A percentile compares a stretch with the other conserved stretches of the same genome.
Conservation (phyloP, 176 grass and related monocot species). For the Thinopyrum elongatum region DNA sequence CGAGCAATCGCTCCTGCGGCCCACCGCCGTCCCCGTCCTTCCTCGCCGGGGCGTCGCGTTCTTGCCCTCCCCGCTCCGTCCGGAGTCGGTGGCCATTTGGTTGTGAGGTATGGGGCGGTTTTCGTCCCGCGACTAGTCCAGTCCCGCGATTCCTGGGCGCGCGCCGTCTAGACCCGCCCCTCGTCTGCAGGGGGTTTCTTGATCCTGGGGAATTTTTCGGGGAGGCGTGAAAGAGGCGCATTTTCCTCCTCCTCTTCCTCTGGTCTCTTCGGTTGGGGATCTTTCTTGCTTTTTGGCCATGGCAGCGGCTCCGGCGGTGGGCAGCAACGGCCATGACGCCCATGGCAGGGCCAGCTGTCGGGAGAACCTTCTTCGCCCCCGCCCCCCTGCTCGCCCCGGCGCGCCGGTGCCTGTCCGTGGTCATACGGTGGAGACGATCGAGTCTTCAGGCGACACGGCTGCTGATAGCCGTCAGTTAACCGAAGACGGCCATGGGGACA, state of each 20-base stretch:
- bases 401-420: not conserved
- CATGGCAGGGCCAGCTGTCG: not conserved
- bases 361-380: not conserved
- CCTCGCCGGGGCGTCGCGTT: not conserved
- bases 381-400: not conserved
- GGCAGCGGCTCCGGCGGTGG: not conserved
- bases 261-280: not conserved
- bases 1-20: not conserved
- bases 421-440: not conserved
- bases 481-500: conserved; percentile 36
- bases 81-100: not conserved
- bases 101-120: not conserved
- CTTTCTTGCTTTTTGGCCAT: not conserved
- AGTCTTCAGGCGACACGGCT: not conserved
- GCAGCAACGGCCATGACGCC: not conserved
- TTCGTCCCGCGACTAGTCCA: not conserved
- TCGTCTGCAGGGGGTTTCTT: not conserved
- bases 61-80: not conserved
- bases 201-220: not conserved
- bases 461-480: not conserved
- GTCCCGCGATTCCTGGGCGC: not conserved
- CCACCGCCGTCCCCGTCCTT: not conserved
- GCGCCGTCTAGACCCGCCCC: not conserved
- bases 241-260: not conserved
- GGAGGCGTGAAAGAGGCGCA: not conserved